Evolutionary conservation across 1,284 basidiomycete species (phyloP).

Genomic region (Boletus sp.): DNA sequence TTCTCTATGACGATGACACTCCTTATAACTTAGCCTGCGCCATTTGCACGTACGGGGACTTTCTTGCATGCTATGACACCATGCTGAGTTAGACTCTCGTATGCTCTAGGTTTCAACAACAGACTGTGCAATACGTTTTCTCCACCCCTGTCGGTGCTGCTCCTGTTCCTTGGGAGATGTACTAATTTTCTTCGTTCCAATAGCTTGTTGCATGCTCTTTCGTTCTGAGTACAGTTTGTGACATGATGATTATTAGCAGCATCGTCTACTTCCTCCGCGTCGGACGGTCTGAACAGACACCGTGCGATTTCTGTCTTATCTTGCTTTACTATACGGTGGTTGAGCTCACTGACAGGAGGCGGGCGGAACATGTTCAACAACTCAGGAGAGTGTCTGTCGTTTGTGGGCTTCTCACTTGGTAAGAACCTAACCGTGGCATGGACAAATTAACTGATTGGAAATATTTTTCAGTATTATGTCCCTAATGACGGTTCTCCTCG

Average conservation of each 20-base stretch:
- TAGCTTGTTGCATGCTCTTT: slow-evolving; percentile 6
- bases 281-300: not conserved
- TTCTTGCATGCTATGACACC: not conserved
- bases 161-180: not conserved
- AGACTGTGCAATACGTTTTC: slow-evolving; percentile 2
- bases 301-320: not conserved
- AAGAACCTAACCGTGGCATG: not conserved
- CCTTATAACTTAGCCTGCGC: not conserved
- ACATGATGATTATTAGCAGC: slow-evolving; percentile 2
- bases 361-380: not conserved
- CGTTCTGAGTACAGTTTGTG: slow-evolving; percentile 2
- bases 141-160: slow-evolving; percentile 4
- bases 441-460: not conserved
- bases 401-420: slow-evolving; percentile 10
- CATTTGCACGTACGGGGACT: not conserved
- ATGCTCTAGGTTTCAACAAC: slow-evolving; percentile 1
- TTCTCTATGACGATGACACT: not conserved
- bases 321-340: not conserved
- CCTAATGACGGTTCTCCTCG: slow-evolving; percentile 4
- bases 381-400: slow-evolving; percentile 1
- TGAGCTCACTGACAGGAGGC: not conserved
- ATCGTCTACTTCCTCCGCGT: slow-evolving; percentile 7
- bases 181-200: not conserved
- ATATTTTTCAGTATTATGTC: slow-evolving; percentile 1
- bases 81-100: not conserved